Percentiles rank a stretch among this genome's conserved stretches.
phyloP scores from a whole-genome alignment of 495 filamentous ascomycete species.

The Penicillium samsonianum region DNA sequence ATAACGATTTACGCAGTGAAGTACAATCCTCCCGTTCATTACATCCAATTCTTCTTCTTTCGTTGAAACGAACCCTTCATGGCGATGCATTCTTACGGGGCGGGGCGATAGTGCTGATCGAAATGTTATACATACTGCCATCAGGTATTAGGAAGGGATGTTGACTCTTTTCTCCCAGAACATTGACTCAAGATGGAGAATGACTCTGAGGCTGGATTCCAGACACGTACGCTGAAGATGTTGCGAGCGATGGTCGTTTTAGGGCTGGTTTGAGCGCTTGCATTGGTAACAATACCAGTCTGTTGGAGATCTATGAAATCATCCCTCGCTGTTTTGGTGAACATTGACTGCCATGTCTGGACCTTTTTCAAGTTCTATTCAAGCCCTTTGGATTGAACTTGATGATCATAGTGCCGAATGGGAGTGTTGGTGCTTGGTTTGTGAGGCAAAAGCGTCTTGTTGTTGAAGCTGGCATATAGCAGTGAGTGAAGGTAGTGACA shows the following conservation, averaged over 20 bases:
- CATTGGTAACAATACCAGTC: slow-evolving; percentile 70
- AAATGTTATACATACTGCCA: no score
- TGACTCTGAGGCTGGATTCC: slow-evolving; percentile 30
- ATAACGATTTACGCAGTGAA: not conserved
- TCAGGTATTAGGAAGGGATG: no score
- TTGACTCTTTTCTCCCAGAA: no score
- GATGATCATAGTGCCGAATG: slow-evolving; percentile 29
- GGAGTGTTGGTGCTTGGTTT: slow-evolving; percentile 35
- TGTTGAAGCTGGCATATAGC: slow-evolving; percentile 19
- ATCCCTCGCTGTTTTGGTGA: slow-evolving; percentile 65
- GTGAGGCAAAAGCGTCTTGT: slow-evolving; percentile 27
- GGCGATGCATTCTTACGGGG: not conserved
- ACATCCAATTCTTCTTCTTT: no score
- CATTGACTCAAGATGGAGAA: no score
- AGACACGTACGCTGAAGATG: slow-evolving; percentile 20
- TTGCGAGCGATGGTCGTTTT: slow-evolving; percentile 41
- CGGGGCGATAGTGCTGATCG: not conserved
- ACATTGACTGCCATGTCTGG: not conserved
- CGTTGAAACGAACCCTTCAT: not conserved
- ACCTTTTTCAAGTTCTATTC: not conserved
- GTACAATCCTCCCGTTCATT: not conserved
- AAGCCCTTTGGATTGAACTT: slow-evolving; percentile 24
- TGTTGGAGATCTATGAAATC: slow-evolving; percentile 78
- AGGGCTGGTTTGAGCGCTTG: slow-evolving; percentile 64
- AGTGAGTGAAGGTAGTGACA: not conserved